Evolutionary conservation across 2,329 filamentous ascomycete species (phyloP), one percentile per base, ranked within the genome.

Genomic region (Penicillium corylophilum): DNA sequence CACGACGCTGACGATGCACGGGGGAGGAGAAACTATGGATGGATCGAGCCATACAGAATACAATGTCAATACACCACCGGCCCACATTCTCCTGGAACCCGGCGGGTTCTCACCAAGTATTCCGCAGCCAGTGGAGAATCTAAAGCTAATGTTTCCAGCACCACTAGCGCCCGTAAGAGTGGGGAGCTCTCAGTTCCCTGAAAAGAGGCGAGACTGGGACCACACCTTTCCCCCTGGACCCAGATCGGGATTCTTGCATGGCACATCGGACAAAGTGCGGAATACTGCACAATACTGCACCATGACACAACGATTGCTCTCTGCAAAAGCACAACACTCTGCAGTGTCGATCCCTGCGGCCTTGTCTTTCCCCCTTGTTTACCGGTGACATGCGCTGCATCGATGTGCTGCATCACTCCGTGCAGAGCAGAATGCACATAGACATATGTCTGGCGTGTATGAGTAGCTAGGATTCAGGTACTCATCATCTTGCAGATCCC

Each of bases 121-220:
- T 61, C 59, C 61, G 61, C 61, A 44, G 24, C 54, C 55, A 61
- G 46, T 62, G 22, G 41, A 38, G 28, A n/a, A 10, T 24, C 41
- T 52, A 50, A 44, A 55, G 48, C 41, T 57, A 31, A 47, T 52
- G 39, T 49, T 49, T 55, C 57, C 59, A 42, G 39, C 46, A 48
- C 47, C 43, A 46, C 47, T 59, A 57, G 48, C 44, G 46, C 33
- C 41, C 35, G 39, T 31, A 36, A 42, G n/a, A 28, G 56, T 55
- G 56, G 51, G 55, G 54, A 29, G 49, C 49, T 51, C 45, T 35
- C 39, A 55, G 50, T 20, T 9, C 16, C 16, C 7, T 16, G 8
- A 12, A 4, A 36, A 20, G 16, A 20, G 18, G 33, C 45, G 50
- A 36, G 48, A 51, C 43, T 49, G 49, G 53, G 41, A 48, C 12